Conservation (phyloP, 2,329 filamentous ascomycete genomes). For the Ophiognomonia clavigignenti-juglandacearum region DNA sequence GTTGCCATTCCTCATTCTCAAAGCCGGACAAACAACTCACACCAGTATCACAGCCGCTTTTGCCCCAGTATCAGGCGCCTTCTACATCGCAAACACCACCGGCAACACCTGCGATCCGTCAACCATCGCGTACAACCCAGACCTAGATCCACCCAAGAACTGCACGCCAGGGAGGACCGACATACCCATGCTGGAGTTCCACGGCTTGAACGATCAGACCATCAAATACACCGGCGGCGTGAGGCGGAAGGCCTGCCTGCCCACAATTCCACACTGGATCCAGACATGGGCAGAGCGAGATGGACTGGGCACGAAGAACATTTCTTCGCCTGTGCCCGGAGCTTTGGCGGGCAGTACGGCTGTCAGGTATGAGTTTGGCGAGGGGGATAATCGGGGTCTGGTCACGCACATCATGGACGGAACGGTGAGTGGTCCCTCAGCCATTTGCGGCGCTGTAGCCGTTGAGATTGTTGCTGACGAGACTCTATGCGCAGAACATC, state of each 20-base stretch:
- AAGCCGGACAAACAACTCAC: background rate
- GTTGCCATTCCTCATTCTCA: background rate
- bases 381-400: constrained; percentile 22
- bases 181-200: constrained; percentile 44
- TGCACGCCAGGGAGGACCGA: constrained; percentile 30
- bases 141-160: constrained; percentile 12
- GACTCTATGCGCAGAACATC: background rate
- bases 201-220: constrained; percentile 40
- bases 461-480: constrained; percentile 1
- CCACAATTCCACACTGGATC: constrained; percentile 35
- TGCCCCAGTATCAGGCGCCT: constrained; percentile 35
- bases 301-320: constrained; percentile 13
- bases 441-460: background rate
- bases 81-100: constrained; percentile 27
- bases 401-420: constrained; percentile 29
- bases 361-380: constrained; percentile 25
- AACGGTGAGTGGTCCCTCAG: background rate
- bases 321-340: background rate
- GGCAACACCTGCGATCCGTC: constrained; percentile 5
- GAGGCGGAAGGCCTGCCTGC: constrained; percentile 36
- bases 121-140: constrained; percentile 22
- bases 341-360: constrained; percentile 8
- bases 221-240: constrained; percentile 38
- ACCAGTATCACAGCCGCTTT: constrained; percentile 30
- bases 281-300: constrained; percentile 32